Conservation (phyloP, 2,329 filamentous ascomycete genomes). For the Botryotinia convoluta region DNA sequence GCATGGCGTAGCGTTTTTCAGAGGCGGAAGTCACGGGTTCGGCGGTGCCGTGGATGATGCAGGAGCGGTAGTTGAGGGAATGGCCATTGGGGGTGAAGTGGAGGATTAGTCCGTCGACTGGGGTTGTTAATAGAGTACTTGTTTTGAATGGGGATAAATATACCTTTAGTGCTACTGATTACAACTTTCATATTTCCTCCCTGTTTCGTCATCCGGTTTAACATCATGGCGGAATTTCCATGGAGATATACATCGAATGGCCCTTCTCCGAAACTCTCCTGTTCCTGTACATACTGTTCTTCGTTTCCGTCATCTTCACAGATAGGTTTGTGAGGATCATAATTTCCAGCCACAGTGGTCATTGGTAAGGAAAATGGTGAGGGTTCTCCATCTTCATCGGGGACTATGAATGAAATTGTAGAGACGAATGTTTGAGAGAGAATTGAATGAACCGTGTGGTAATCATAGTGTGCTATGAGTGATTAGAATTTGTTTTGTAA, state of each 20-base stretch:
- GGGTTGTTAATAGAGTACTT: neutral
- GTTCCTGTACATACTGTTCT: neutral
- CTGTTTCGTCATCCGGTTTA: slow-evolving; percentile 10
- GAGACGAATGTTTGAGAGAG: slow-evolving; percentile 38
- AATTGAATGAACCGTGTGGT: neutral
- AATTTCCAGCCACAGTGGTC: neutral
- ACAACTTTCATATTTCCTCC: neutral
- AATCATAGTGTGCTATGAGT: neutral
- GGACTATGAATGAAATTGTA: slow-evolving; percentile 43
- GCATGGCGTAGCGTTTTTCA: neutral
- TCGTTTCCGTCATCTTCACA: slow-evolving; percentile 18
- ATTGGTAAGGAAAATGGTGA: slow-evolving; percentile 4
- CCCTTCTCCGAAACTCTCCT: neutral
- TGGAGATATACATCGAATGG: slow-evolving; percentile 21
- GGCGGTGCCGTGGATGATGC: slow-evolving; percentile 71
- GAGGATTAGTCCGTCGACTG: slow-evolving; percentile 71
- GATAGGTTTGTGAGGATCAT: slow-evolving; percentile 7
- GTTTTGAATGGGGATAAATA: neutral
- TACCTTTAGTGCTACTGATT: neutral
- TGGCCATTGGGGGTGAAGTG: slow-evolving; percentile 75
- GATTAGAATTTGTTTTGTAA: neutral
- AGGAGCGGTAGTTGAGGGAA: slow-evolving; percentile 77
- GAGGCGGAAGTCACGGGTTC: slow-evolving; percentile 56
- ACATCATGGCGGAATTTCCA: slow-evolving; percentile 22
- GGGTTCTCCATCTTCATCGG: slow-evolving; percentile 3